These are phyloP conservation scores for Aspergillus asperescens DNA, from an alignment of 495 filamentous ascomycete genomes.

Conservation along the genomic window DNA sequence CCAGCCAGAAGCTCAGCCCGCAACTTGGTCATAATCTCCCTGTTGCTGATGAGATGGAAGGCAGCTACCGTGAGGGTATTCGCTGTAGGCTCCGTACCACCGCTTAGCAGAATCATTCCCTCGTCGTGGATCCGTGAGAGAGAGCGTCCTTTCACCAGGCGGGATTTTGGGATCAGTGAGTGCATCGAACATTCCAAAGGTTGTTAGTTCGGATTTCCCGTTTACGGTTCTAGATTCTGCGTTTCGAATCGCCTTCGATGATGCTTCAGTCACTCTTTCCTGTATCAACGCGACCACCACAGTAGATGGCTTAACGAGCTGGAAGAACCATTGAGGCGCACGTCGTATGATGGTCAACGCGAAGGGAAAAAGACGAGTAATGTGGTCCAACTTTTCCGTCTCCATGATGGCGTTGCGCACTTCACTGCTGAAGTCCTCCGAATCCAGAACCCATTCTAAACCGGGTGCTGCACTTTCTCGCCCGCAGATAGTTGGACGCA, in stretches of 20 bases:
- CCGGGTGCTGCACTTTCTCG: neutral
- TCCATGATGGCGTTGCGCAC: neutral
- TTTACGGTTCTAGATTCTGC: neutral
- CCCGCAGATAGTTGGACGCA: neutral
- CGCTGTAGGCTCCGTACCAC: conserved; percentile 33
- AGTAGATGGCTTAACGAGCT: neutral
- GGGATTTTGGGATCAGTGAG: conserved; percentile 25
- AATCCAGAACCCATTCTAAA: neutral
- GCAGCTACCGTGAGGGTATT: conserved; percentile 24
- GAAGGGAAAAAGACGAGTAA: neutral
- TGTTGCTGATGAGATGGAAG: conserved; percentile 27
- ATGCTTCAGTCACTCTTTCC: neutral
- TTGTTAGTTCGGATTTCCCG: too few species aligned
- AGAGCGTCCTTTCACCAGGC: conserved; percentile 18
- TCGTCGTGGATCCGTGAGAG: conserved; percentile 29
- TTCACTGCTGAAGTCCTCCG: conserved; percentile 11
- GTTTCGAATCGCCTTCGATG: neutral
- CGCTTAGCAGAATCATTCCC: conserved; percentile 28
- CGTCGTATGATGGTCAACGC: neutral
- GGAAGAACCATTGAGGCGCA: neutral
- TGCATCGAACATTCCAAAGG: conserved; percentile 28
- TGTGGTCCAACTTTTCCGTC: neutral
- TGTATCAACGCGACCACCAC: neutral
- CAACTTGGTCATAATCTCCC: conserved; percentile 14
- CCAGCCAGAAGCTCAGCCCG: conserved; percentile 27